These are phyloP conservation scores for Fusarium domesticum DNA, from an alignment of 2,329 filamentous ascomycete species.

Conservation along the genomic window DNA sequence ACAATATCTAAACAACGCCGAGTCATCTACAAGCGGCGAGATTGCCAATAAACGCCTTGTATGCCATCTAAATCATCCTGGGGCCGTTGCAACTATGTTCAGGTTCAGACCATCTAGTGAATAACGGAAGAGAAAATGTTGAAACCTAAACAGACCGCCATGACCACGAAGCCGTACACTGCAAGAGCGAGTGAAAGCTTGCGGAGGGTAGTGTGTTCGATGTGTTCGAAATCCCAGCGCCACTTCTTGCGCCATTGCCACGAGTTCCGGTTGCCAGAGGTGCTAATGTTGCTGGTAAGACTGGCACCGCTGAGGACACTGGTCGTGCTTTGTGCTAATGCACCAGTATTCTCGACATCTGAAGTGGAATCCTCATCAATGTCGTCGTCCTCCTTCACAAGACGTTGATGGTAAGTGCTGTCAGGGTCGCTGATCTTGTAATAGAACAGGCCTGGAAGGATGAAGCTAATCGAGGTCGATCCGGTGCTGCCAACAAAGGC, in stretches of 20 bases:
- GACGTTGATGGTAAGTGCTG: slow-evolving; percentile 77
- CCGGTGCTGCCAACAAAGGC: slow-evolving; percentile 95
- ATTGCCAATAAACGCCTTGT: slow-evolving; percentile 21
- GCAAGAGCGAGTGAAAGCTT: slow-evolving; percentile 72
- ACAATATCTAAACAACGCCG: slow-evolving; percentile 17
- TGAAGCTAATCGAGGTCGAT: slow-evolving; percentile 94
- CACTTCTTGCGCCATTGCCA: slow-evolving; percentile 55
- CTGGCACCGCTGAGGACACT: slow-evolving; percentile 44
- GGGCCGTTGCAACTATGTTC: slow-evolving; percentile 21
- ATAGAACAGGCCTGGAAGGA: slow-evolving; percentile 92
- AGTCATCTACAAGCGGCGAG: slow-evolving; percentile 15
- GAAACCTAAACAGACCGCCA: slow-evolving; percentile 81
- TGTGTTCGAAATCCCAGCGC: slow-evolving; percentile 59
- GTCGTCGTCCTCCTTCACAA: slow-evolving; percentile 90
- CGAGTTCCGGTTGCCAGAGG: slow-evolving; percentile 21
- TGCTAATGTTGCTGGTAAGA: slow-evolving; percentile 33
- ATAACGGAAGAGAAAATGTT: slow-evolving; percentile 76
- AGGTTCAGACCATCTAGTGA: slow-evolving; percentile 34
- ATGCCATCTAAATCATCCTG: slow-evolving; percentile 19
- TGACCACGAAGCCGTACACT: slow-evolving; percentile 81
- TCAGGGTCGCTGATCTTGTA: slow-evolving; percentile 96
- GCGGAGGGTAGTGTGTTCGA: slow-evolving; percentile 65
- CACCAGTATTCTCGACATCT: slow-evolving; percentile 48
- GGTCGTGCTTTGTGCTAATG: slow-evolving; percentile 44
- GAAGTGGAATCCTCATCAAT: slow-evolving; percentile 56